Conservation (phyloP, 2,329 filamentous ascomycete species). For the Rugonectria rugulosa region DNA sequence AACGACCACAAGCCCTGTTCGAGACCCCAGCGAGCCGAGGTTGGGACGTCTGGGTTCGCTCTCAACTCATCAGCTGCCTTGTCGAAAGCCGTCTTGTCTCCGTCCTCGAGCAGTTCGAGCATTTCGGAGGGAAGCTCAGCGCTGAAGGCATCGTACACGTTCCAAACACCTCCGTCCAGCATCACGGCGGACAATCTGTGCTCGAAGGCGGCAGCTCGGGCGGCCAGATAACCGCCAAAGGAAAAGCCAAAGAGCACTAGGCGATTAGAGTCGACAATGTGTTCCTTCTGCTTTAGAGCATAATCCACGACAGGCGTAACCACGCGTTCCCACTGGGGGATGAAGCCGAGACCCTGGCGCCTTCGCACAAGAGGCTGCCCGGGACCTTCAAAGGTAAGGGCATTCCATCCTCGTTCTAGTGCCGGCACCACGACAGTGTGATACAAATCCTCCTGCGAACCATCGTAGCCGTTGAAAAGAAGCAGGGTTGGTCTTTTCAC, state of each 20-base stretch:
- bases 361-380: neutral
- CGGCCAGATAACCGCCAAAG: slow-evolving; percentile 50
- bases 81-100: slow-evolving; percentile 16
- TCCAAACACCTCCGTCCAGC: slow-evolving; percentile 47
- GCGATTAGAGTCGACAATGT: slow-evolving; percentile 41
- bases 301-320: neutral
- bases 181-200: slow-evolving; percentile 49
- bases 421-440: neutral
- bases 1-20: slow-evolving; percentile 25
- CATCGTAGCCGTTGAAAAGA: slow-evolving; percentile 53
- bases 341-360: neutral
- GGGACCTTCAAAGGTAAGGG: neutral
- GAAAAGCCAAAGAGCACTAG: slow-evolving; percentile 51
- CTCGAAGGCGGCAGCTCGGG: slow-evolving; percentile 54
- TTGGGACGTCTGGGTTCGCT: neutral
- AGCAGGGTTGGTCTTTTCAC: slow-evolving; percentile 48
- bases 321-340: slow-evolving; percentile 1
- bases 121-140: slow-evolving; percentile 42
- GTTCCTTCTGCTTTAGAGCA: slow-evolving; percentile 30
- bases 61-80: neutral
- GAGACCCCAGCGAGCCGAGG: slow-evolving; percentile 11
- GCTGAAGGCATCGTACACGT: slow-evolving; percentile 36
- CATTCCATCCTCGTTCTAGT: neutral
- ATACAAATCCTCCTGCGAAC: slow-evolving; percentile 41
- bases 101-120: slow-evolving; percentile 6